These are phyloP conservation scores for Athelia psychrophila DNA, from an alignment of 1,284 basidiomycete species.

Conservation along the genomic window DNA sequence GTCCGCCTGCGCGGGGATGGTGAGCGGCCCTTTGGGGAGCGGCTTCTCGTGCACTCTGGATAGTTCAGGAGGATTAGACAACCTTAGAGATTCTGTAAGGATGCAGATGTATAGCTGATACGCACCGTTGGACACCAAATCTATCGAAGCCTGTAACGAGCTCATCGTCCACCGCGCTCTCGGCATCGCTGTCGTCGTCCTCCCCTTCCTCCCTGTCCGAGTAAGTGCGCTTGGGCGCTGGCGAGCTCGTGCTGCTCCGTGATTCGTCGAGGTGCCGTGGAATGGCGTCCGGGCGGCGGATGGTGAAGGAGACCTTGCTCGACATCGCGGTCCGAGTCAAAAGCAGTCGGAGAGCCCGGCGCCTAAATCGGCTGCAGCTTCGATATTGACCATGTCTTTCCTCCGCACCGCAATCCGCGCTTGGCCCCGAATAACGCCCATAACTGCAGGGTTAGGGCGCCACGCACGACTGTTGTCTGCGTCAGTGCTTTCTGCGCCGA, in stretches of 20 bases:
- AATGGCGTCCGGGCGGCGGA: constrained; percentile 64
- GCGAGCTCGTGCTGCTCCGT: constrained; percentile 42
- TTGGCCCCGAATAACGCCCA: background rate
- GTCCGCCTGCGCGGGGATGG: constrained; percentile 83
- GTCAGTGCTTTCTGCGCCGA: background rate
- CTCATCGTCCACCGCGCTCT: constrained; percentile 55
- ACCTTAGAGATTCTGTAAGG: too few species aligned
- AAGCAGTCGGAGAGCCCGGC: background rate
- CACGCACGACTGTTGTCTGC: background rate
- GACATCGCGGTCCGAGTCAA: constrained; percentile 2
- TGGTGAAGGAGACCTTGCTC: constrained; percentile 68
- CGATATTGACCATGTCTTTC: background rate
- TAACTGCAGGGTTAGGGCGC: background rate
- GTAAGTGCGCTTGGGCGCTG: constrained; percentile 30
- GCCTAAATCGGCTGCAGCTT: background rate
- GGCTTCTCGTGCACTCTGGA: constrained; percentile 45
- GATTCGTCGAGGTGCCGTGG: constrained; percentile 36
- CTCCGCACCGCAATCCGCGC: background rate
- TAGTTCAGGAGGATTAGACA: constrained; percentile 17
- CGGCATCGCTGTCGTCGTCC: constrained; percentile 50
- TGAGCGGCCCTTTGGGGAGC: constrained; percentile 58
- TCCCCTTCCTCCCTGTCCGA: constrained; percentile 47
- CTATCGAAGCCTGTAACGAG: constrained; percentile 71
- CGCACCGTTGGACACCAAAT: constrained; percentile 76
- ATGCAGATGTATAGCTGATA: constrained; percentile 24